Evolutionary conservation across 495 filamentous ascomycete genomes (phyloP), one percentile per base, ranked within the genome.

Genomic region (Daldinia loculata): DNA sequence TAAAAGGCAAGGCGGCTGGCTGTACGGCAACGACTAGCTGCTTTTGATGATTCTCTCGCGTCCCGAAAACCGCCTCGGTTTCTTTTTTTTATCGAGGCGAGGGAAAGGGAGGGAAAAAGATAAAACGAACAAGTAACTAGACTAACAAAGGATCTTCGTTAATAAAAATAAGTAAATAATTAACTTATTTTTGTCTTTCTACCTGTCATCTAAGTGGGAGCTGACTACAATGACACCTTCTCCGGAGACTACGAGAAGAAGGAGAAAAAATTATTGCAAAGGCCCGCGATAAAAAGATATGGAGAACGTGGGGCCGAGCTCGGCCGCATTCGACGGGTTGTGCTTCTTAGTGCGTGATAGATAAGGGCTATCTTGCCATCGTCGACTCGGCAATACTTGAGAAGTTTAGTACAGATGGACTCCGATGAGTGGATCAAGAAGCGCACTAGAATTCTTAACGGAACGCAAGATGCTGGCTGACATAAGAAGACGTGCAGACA

Each of bases 371-470:
- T 65, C 58, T 62, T 69, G 38, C 64, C 66, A 70, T 67, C 50
- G 58, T 70, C 63, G 32, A 71, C 57, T 70, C 62, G 66, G 71
- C 63, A 74, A 51, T 66, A 57, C 43, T 57, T 61, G 45, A 53
- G 61, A 63, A 67, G 38, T 30, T 70, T 64, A 67, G 67, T 52
- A 60, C 55, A 61, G 65, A 72, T 69, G 70, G 70, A 61, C 59
- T 64, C 71, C 43, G 74, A 72, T 68, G 63, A 69, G 72, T 67
- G 66, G 72, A 67, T 43, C 51, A 56, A 61, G 36, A 66, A 66
- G 66, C 66, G 32, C 72, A 74, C 75, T 76, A 76, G 72, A 76
- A 68, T 70, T 72, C 56, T 61, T 19, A 70, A 75, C 72, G 74
- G 71, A 66, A 72, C 59, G 26, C 34, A 39, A 66, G 34, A 50